These are phyloP conservation scores for Lodderomyces margitis DNA, from an alignment of 1,139 yeast species.

Conservation along the genomic window DNA sequence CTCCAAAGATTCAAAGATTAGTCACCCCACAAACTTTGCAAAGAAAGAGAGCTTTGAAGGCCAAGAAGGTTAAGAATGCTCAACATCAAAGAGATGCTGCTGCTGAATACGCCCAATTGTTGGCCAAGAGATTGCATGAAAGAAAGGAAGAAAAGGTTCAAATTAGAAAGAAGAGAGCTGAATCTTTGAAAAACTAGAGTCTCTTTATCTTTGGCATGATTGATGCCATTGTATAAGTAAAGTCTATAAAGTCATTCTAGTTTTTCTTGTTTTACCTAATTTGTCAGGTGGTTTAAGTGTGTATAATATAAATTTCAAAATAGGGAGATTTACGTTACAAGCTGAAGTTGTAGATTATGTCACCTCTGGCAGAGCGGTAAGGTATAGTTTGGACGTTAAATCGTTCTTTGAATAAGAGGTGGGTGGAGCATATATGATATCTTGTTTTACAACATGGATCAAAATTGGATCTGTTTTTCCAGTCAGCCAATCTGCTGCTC, in stretches of 20 bases:
- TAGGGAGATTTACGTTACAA: slow-evolving; percentile 1
- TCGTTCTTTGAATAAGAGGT: too few species aligned
- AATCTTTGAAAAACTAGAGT: slow-evolving; percentile 50
- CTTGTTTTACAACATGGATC: too few species aligned
- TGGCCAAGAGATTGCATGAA: slow-evolving; percentile 98
- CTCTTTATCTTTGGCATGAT: too few species aligned
- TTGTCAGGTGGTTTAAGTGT: not conserved
- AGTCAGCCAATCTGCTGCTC: too few species aligned
- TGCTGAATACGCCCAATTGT: slow-evolving; percentile 98
- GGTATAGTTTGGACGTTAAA: too few species aligned
- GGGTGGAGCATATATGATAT: too few species aligned
- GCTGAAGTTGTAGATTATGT: too few species aligned
- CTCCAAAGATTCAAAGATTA: slow-evolving; percentile 99
- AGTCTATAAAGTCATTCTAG: not conserved
- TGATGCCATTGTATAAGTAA: not conserved
- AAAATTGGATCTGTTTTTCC: too few species aligned
- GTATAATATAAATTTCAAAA: slow-evolving; percentile 1
- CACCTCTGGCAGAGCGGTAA: too few species aligned
- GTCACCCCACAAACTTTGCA: slow-evolving; percentile 99
- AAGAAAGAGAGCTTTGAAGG: slow-evolving; percentile 97
- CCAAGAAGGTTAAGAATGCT: slow-evolving; percentile 94
- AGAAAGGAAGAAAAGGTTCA: slow-evolving; percentile 98
- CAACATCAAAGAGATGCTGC: slow-evolving; percentile 99
- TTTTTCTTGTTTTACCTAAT: not conserved
- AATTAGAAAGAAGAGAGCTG: slow-evolving; percentile 99